phyloP scores from a whole-genome alignment of 108 stramenopile genomes.

The Conticribra weissflogii region DNA sequence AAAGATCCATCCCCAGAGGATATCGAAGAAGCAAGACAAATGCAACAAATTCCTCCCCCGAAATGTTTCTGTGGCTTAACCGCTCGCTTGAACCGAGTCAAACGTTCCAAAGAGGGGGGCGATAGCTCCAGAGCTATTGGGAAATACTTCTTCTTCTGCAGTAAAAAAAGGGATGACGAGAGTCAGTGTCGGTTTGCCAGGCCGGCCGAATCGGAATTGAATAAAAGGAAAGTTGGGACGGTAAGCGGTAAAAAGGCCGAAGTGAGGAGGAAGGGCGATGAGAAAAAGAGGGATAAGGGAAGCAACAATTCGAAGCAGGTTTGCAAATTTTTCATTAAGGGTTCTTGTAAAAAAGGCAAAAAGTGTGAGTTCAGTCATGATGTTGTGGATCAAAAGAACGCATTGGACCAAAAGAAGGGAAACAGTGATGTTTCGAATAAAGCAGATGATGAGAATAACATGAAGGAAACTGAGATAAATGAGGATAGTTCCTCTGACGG shows the following conservation, averaged over 20 bases:
- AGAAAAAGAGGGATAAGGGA: background rate
- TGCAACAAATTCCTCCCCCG: constrained; percentile 68
- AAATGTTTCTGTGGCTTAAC: constrained; percentile 70
- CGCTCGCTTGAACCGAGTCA: constrained; percentile 77
- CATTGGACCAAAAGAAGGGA: background rate
- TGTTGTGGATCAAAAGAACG: constrained; percentile 10
- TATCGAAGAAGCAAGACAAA: constrained; percentile 55
- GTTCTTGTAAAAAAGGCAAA: constrained; percentile 42
- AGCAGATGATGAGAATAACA: background rate
- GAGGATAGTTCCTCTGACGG: constrained; percentile 3
- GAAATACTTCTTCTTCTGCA: constrained; percentile 81
- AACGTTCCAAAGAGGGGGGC: constrained; percentile 58
- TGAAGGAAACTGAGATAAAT: background rate
- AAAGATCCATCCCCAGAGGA: constrained; percentile 72
- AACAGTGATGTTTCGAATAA: background rate
- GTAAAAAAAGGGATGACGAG: constrained; percentile 56
- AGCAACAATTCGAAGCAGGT: constrained; percentile 14
- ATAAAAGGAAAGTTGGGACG: constrained; percentile 23
- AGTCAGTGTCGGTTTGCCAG: constrained; percentile 76
- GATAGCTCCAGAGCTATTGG: constrained; percentile 66
- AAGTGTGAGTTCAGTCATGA: constrained; percentile 54
- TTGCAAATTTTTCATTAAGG: constrained; percentile 48
- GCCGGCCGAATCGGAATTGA: constrained; percentile 60
- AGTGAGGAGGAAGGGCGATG: constrained; percentile 4
- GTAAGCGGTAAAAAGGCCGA: constrained; percentile 12